These are phyloP conservation scores for Nakazawaea pomicola DNA, from an alignment of 805 yeast genomes.

Conservation along the genomic window DNA sequence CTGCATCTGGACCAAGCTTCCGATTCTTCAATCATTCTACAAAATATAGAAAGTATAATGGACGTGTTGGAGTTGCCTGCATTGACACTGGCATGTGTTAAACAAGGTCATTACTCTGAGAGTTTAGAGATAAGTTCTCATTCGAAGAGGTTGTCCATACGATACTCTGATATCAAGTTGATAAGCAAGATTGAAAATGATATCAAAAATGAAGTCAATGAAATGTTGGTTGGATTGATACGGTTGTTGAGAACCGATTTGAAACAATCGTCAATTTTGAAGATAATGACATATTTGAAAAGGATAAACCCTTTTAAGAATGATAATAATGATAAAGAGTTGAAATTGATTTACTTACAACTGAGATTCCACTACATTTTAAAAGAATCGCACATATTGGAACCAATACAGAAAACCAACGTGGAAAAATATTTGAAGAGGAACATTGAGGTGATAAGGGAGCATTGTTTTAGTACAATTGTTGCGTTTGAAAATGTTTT, in stretches of 20 bases:
- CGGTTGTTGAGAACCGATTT: conserved; percentile 67
- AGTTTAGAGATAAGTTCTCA: conserved; percentile 80
- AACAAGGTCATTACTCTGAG: conserved; percentile 83
- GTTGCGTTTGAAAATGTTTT: conserved; percentile 64
- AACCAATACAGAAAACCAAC: conserved; percentile 49
- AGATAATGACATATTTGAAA: conserved; percentile 70
- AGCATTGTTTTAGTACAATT: conserved; percentile 70
- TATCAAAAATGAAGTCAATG: conserved; percentile 49
- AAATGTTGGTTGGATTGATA: conserved; percentile 66
- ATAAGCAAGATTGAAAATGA: conserved; percentile 45
- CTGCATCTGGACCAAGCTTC: too few species aligned
- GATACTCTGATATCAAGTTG: conserved; percentile 59
- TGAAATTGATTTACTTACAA: conserved; percentile 57
- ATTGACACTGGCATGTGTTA: conserved; percentile 75
- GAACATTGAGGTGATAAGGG: conserved; percentile 79
- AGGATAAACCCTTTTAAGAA: conserved; percentile 57
- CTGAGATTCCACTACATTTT: conserved; percentile 66
- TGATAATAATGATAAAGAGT: conserved; percentile 17
- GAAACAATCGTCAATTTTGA: conserved; percentile 73
- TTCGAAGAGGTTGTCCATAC: conserved; percentile 58
- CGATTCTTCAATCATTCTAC: conserved; percentile 35
- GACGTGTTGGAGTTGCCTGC: conserved; percentile 84
- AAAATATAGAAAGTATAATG: conserved; percentile 64
- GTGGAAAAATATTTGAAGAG: conserved; percentile 66
- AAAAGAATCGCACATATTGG: conserved; percentile 51